Conservation (phyloP, 805 yeast species). For the Myxozyma udenii region DNA sequence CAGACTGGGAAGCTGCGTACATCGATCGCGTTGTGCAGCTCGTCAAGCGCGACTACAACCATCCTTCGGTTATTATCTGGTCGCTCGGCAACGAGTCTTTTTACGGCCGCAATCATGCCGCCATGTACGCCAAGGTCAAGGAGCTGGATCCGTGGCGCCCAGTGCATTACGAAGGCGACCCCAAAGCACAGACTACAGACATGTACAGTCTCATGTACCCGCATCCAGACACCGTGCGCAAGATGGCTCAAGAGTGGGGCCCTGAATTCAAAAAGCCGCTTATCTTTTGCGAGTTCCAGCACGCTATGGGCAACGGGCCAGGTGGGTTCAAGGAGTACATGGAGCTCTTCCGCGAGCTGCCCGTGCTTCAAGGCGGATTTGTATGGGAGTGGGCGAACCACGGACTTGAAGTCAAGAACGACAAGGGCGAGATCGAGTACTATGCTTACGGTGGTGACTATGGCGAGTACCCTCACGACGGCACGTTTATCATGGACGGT, state of each 20-base stretch:
- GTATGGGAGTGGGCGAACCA: conserved; percentile 46
- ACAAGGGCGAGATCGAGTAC: conserved; percentile 18
- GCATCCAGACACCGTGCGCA: conserved; percentile 31
- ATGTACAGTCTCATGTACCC: conserved; percentile 41
- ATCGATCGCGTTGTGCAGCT: conserved; percentile 39
- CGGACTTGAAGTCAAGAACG: conserved; percentile 33
- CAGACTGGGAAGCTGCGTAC: conserved; percentile 39
- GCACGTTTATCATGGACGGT: conserved; percentile 43
- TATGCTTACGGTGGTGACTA: conserved; percentile 43
- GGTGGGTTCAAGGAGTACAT: conserved; percentile 40
- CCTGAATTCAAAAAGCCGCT: conserved; percentile 35
- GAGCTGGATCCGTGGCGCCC: conserved; percentile 36
- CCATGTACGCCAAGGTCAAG: conserved; percentile 36
- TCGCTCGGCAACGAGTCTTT: conserved; percentile 44
- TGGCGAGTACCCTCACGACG: conserved; percentile 40
- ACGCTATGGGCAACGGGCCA: conserved; percentile 45
- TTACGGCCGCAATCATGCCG: conserved; percentile 38
- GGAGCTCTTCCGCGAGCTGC: conserved; percentile 37
- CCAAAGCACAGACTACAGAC: conserved; percentile 35
- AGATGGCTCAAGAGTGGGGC: conserved; percentile 28
- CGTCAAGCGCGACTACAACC: conserved; percentile 39
- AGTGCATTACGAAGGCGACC: conserved; percentile 41
- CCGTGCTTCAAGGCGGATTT: conserved; percentile 41
- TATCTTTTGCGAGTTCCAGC: conserved; percentile 42
- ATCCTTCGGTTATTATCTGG: conserved; percentile 41